These are phyloP conservation scores for Fomitopsis pulvina DNA, from an alignment of 768 basidiomycete species.

Conservation along the genomic window DNA sequence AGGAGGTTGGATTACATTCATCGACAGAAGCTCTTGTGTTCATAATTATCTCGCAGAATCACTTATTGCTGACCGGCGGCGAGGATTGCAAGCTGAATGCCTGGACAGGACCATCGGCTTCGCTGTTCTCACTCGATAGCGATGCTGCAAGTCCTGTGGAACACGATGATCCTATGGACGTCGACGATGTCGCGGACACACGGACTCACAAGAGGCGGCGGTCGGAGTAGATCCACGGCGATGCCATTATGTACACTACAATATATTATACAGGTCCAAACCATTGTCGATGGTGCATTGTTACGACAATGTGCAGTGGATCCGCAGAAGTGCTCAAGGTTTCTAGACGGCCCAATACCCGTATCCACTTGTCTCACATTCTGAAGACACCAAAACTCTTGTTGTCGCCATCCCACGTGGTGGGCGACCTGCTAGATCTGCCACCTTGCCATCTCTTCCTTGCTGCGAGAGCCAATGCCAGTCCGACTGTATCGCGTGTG, in stretches of 20 bases:
- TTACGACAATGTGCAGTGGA: too few relatives aligned
- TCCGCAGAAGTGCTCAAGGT: too few relatives aligned
- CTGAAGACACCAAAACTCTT: conserved; percentile 87
- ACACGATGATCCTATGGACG: conserved; percentile 16
- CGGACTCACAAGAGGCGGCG: conserved; percentile 17
- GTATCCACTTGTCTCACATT: conserved; percentile 49
- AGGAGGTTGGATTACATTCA: conserved; percentile 17
- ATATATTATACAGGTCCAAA: too few relatives aligned
- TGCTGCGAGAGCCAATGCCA: conserved; percentile 78
- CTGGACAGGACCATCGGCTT: conserved; percentile 20
- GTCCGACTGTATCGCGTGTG: conserved; percentile 81
- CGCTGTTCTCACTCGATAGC: not conserved
- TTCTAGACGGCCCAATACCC: not conserved
- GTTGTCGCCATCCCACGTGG: conserved; percentile 65
- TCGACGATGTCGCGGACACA: conserved; percentile 15
- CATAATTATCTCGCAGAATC: conserved; percentile 16
- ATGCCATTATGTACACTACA: too few relatives aligned
- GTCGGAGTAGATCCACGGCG: too few relatives aligned
- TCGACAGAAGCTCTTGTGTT: not conserved
- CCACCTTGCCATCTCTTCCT: conserved; percentile 28
- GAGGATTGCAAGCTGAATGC: conserved; percentile 27
- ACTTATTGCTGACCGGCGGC: conserved; percentile 28
- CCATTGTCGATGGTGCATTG: too few relatives aligned
- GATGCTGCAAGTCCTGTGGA: conserved; percentile 5
- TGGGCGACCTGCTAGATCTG: conserved; percentile 5